Percentiles rank a stretch among this genome's conserved stretches.
phyloP scores from a whole-genome alignment of 2,329 filamentous ascomycete genomes.

The Diaporthe citriasiana region DNA sequence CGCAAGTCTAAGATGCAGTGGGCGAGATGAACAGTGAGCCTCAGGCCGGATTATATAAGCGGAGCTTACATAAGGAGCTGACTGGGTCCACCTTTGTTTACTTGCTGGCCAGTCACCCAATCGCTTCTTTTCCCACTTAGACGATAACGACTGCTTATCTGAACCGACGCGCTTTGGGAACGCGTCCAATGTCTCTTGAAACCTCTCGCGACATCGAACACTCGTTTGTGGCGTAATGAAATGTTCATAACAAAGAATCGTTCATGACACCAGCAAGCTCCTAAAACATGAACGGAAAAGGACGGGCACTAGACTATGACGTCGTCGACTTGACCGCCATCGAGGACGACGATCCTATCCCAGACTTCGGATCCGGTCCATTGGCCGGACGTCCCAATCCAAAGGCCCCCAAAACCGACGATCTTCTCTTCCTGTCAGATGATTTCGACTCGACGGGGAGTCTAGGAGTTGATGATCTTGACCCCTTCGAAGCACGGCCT shows the following conservation, averaged over 20 bases:
- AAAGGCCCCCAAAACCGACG: conserved; percentile 22
- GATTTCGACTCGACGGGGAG: conserved; percentile 60
- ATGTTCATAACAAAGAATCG: neutral
- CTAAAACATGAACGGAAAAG: conserved; percentile 12
- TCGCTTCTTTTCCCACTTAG: neutral
- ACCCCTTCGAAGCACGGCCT: conserved; percentile 43
- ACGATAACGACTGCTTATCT: conserved; percentile 12
- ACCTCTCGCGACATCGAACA: neutral
- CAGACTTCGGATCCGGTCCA: neutral
- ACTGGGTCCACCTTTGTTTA: neutral
- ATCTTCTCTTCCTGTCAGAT: conserved; percentile 54
- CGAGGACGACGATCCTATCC: conserved; percentile 27
- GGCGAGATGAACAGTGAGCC: neutral
- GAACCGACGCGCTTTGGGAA: neutral
- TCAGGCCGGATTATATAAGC: conserved; percentile 7
- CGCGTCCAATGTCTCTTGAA: neutral
- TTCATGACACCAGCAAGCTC: neutral
- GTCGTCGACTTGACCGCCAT: conserved; percentile 45
- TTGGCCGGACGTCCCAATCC: neutral
- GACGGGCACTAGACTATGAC: conserved; percentile 40
- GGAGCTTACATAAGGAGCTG: neutral
- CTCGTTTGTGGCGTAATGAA: neutral
- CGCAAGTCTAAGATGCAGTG: neutral
- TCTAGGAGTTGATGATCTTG: conserved; percentile 49
- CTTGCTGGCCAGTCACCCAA: neutral